Percentiles rank a stretch among this genome's conserved stretches.
phyloP scores from a whole-genome alignment of 495 filamentous ascomycete genomes.

The Aspergillus sparsus region DNA sequence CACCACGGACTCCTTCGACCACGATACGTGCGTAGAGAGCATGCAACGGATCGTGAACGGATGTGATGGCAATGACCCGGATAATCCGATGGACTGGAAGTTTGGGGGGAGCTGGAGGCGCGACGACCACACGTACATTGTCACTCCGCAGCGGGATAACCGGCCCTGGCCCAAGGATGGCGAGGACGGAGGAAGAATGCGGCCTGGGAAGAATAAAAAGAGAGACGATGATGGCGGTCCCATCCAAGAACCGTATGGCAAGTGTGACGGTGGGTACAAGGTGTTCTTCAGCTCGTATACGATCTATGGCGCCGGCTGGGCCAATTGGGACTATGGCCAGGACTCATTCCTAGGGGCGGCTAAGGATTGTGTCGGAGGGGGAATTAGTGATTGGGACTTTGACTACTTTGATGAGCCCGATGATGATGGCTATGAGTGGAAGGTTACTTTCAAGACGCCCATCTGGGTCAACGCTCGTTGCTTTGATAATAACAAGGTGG shows the following conservation, averaged over 20 bases:
- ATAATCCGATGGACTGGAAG: constrained; percentile 40
- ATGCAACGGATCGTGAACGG: constrained; percentile 25
- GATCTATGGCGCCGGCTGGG: constrained; percentile 13
- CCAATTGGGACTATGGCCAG: constrained; percentile 12
- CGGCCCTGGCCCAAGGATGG: constrained; percentile 14
- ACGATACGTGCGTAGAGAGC: constrained; percentile 18
- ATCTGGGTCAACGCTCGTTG: constrained; percentile 18
- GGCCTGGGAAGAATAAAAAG: neutral
- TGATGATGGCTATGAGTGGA: constrained; percentile 20
- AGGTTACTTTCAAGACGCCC: constrained; percentile 21
- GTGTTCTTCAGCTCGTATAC: constrained; percentile 1
- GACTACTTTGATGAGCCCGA: constrained; percentile 23
- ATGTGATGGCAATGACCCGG: constrained; percentile 37
- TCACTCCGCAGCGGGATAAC: constrained; percentile 17
- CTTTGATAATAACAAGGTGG: constrained; percentile 26
- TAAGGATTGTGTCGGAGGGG: constrained; percentile 22
- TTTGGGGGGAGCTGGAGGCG: constrained; percentile 24
- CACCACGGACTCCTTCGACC: constrained; percentile 11
- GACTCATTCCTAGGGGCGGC: neutral
- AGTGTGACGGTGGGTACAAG: constrained; percentile 21
- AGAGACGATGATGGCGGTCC: neutral
- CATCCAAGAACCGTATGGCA: constrained; percentile 11
- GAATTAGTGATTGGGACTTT: constrained; percentile 22
- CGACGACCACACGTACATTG: constrained; percentile 24
- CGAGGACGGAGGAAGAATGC: constrained; percentile 6